Conservation (phyloP, 352 stramenopile species). For the Pythium dissotocum region DNA sequence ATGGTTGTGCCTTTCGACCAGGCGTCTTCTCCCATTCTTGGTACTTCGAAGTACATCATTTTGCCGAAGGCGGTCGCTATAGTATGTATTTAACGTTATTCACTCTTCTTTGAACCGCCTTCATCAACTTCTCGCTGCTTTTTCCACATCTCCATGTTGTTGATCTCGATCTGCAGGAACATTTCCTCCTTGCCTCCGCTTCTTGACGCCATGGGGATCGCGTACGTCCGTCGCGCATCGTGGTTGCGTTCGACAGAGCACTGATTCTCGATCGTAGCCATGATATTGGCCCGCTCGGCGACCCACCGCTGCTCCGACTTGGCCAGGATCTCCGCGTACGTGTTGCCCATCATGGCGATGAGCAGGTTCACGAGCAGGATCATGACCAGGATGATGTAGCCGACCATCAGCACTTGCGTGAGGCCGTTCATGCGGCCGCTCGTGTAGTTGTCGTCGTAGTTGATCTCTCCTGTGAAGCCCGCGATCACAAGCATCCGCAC, state of each 20-base stretch:
- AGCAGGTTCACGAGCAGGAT: constrained; percentile 69
- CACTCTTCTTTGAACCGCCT: not conserved
- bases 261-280: constrained; percentile 59
- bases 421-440: constrained; percentile 45
- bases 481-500: constrained; percentile 53
- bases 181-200: constrained; percentile 36
- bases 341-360: constrained; percentile 77
- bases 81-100: too few species aligned
- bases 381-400: constrained; percentile 65
- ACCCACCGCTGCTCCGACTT: constrained; percentile 63
- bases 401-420: constrained; percentile 53
- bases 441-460: constrained; percentile 62
- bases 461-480: constrained; percentile 58
- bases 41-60: too few species aligned
- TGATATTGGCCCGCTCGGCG: constrained; percentile 67
- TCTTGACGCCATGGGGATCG: constrained; percentile 40
- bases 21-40: too few species aligned
- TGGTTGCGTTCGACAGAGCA: constrained; percentile 37
- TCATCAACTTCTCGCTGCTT: constrained; percentile 5
- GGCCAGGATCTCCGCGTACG: constrained; percentile 58
- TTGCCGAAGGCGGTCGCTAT: too few species aligned
- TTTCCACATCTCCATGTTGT: constrained; percentile 48
- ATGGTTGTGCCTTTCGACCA: too few species aligned
- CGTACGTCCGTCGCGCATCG: constrained; percentile 38
- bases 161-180: constrained; percentile 53